phyloP scores from a whole-genome alignment of 768 basidiomycete species.

The Collybia sordida region DNA sequence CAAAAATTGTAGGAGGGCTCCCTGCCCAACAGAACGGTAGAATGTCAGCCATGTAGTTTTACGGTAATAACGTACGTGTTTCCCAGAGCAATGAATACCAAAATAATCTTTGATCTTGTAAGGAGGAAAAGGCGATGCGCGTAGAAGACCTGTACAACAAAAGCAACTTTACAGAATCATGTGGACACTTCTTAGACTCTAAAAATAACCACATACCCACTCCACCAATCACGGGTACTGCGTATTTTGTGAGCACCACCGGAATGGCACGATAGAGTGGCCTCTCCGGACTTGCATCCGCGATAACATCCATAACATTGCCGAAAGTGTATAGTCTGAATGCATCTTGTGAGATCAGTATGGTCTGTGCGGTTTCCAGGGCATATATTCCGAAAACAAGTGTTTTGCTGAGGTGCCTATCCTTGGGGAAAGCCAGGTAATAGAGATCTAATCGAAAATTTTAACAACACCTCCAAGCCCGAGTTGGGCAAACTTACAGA shows the following conservation, averaged over 20 bases:
- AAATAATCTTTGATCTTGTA: not conserved
- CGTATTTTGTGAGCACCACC: not conserved
- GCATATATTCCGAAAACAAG: constrained; percentile 13
- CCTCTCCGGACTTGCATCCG: not conserved
- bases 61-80: not conserved
- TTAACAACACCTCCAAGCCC: not conserved
- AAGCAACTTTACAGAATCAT: not conserved
- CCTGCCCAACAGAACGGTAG: not conserved
- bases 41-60: not conserved
- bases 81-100: not conserved
- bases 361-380: constrained; percentile 12
- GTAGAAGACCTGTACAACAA: constrained; percentile 1
- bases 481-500: not conserved
- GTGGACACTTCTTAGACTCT: too few relatives aligned
- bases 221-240: not conserved
- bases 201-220: not conserved
- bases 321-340: not conserved
- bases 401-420: constrained; percentile 8
- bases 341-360: constrained; percentile 4
- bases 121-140: not conserved
- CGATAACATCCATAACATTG: not conserved
- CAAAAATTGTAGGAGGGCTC: not conserved
- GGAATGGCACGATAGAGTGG: not conserved
- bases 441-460: constrained; percentile 11
- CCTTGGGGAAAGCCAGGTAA: constrained; percentile 16